Evolutionary conservation across 2,329 filamentous ascomycete species (phyloP).

Genomic region (Aspergillus novoparasiticus): DNA sequence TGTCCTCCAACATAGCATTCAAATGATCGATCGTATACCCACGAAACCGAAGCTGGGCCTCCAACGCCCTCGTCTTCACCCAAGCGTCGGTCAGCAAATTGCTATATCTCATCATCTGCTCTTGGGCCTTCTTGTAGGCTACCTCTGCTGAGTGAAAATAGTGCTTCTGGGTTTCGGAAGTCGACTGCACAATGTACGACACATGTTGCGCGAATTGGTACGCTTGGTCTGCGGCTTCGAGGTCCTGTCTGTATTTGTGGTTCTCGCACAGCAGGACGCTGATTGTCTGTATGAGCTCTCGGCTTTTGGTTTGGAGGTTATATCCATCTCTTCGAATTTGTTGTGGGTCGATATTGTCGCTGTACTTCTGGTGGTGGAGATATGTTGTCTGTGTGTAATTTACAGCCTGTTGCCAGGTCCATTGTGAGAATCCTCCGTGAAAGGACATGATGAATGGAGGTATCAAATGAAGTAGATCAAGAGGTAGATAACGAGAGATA

Average conservation of each 20-base stretch:
- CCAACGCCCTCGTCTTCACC: background rate
- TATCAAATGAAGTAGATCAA: background rate
- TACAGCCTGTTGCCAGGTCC: background rate
- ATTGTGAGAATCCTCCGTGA: background rate
- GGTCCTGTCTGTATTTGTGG: background rate
- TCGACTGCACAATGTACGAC: background rate
- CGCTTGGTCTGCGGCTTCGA: background rate
- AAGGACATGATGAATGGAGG: background rate
- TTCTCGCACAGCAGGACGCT: background rate
- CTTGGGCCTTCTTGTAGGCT: background rate
- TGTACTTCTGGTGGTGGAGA: background rate
- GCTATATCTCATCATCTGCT: background rate
- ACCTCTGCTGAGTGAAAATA: background rate
- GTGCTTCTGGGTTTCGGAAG: background rate
- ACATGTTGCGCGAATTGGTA: background rate
- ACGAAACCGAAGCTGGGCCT: background rate
- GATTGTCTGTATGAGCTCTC: background rate
- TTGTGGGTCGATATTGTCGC: background rate
- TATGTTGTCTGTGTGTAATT: background rate
- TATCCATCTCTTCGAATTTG: background rate
- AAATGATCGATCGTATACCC: background rate
- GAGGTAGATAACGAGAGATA: background rate
- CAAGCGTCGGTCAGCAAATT: background rate
- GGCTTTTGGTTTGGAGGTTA: background rate
- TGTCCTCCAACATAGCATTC: background rate